Evolutionary conservation across 2,329 filamentous ascomycete species (phyloP).

Genomic region (Aspergillus niger): DNA sequence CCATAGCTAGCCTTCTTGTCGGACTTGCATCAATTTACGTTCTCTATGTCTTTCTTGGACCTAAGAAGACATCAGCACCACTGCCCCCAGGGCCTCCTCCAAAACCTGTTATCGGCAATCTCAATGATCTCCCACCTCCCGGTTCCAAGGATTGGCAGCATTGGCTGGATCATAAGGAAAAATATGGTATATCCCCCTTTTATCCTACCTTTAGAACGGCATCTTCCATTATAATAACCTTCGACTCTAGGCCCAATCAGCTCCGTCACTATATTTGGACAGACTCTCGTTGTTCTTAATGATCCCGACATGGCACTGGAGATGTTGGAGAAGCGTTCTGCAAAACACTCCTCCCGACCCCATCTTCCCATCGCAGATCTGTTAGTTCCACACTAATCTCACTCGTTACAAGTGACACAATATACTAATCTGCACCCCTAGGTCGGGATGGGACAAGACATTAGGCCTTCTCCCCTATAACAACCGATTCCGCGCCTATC

Average conservation of each 20-base stretch:
- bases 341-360: conserved; percentile 30
- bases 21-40: background rate
- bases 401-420: too few species aligned
- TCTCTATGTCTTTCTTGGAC: background rate
- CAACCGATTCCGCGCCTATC: conserved; percentile 41
- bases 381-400: conserved; percentile 5
- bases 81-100: conserved; percentile 55
- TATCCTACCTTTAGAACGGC: too few species aligned
- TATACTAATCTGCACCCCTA: background rate
- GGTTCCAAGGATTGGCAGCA: conserved; percentile 41
- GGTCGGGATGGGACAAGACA: conserved; percentile 42
- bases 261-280: conserved; percentile 36
- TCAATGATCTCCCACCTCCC: conserved; percentile 48
- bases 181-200: conserved; percentile 29
- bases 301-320: conserved; percentile 32
- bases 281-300: conserved; percentile 37
- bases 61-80: background rate
- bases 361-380: conserved; percentile 34
- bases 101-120: conserved; percentile 52
- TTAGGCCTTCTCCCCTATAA: conserved; percentile 40
- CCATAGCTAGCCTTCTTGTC: background rate
- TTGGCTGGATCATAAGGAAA: conserved; percentile 46
- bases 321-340: conserved; percentile 36
- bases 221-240: background rate
- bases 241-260: conserved; percentile 32